phyloP scores from a whole-genome alignment of 1,284 basidiomycete genomes.

The Pseudozyma sp. region DNA sequence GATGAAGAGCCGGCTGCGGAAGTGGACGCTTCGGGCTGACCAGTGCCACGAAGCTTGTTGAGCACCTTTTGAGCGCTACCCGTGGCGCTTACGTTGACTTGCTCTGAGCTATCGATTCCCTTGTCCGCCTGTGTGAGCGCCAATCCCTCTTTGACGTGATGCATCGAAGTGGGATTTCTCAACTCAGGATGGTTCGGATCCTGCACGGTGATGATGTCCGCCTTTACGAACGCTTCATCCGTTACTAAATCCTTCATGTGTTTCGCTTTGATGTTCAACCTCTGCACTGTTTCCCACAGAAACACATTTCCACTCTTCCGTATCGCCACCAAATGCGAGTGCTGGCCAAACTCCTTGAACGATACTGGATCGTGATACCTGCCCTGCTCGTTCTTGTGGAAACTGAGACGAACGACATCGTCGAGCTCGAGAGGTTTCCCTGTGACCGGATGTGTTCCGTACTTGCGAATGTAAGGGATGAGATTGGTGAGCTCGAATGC shows the following conservation, averaged over 20 bases:
- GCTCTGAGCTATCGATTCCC: conserved; percentile 53
- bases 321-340: conserved; percentile 70
- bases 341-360: conserved; percentile 73
- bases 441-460: conserved; percentile 84
- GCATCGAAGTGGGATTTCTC: conserved; percentile 26
- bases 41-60: conserved; percentile 27
- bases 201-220: conserved; percentile 86
- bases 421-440: conserved; percentile 81
- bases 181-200: conserved; percentile 69
- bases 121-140: conserved; percentile 54
- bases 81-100: conserved; percentile 64
- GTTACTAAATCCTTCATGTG: conserved; percentile 81
- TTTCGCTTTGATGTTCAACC: conserved; percentile 79
- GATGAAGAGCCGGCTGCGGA: background rate
- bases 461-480: conserved; percentile 84
- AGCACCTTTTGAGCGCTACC: conserved; percentile 64
- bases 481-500: conserved; percentile 75
- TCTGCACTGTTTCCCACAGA: conserved; percentile 77
- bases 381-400: conserved; percentile 72
- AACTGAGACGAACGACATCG: conserved; percentile 88
- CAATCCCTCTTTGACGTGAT: conserved; percentile 67
- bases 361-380: conserved; percentile 70
- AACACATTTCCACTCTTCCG: conserved; percentile 82
- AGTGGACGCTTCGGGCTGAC: conserved; percentile 1
- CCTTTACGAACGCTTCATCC: conserved; percentile 84